Evolutionary conservation across 2,329 filamentous ascomycete genomes (phyloP).

Genomic region (Diaporthe capsici): DNA sequence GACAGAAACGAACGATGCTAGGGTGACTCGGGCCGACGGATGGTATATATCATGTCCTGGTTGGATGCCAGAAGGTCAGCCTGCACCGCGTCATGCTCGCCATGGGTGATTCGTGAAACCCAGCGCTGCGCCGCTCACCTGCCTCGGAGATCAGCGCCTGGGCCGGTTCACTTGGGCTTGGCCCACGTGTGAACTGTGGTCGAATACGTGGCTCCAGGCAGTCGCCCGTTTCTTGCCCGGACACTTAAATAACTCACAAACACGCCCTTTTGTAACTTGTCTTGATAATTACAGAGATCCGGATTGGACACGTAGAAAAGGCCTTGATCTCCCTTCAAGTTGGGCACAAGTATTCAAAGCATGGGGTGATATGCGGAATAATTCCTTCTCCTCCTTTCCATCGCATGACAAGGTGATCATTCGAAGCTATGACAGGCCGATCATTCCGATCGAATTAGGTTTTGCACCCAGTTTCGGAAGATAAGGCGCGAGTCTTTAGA

Average conservation of each 20-base stretch:
- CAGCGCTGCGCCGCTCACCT: conserved; percentile 11
- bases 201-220: conserved; percentile 4
- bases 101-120: neutral
- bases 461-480: neutral
- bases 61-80: neutral
- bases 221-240: neutral
- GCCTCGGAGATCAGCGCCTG: conserved; percentile 17
- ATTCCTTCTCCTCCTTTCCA: too few species aligned
- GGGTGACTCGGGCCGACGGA: neutral
- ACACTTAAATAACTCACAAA: neutral
- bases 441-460: neutral
- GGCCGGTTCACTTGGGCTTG: conserved; percentile 12
- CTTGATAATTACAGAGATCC: neutral
- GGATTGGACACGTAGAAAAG: neutral
- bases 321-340: too few species aligned
- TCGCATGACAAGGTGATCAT: too few species aligned
- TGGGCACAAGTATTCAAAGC: too few species aligned
- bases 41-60: conserved; percentile 2
- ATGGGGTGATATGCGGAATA: too few species aligned
- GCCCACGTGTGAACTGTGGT: neutral
- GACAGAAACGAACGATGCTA: neutral
- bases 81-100: neutral
- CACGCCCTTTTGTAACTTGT: neutral
- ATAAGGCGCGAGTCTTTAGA: neutral
- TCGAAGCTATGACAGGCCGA: too few species aligned